Evolutionary conservation across 257 asterid species (phyloP).

Genomic region (Nicotiana paniculata): DNA sequence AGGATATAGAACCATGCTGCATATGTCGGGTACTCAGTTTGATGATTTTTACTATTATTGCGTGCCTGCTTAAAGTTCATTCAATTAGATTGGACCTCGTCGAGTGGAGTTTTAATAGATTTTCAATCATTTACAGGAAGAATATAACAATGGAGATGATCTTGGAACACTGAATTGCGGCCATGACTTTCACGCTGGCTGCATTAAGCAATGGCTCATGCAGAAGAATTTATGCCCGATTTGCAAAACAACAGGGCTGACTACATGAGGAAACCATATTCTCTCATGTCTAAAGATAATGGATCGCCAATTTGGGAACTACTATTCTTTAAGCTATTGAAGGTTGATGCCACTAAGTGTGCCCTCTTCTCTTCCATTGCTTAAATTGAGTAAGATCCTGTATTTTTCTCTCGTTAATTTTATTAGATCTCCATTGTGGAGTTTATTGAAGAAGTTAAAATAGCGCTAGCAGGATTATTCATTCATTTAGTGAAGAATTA

Average conservation of each 20-base stretch:
- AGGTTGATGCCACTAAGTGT: neutral
- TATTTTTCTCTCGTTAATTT: neutral
- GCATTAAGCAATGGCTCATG: constrained; percentile 43
- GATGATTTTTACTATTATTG: neutral
- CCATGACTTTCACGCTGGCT: constrained; percentile 33
- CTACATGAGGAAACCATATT: constrained; percentile 17
- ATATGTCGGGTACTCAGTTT: constrained; percentile 31
- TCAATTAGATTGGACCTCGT: neutral
- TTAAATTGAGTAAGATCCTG: neutral
- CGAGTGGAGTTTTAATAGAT: neutral
- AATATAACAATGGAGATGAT: constrained; percentile 25
- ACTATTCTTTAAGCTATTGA: neutral
- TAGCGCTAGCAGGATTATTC: neutral
- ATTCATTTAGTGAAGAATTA: neutral
- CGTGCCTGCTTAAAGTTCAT: neutral
- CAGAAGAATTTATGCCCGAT: constrained; percentile 45
- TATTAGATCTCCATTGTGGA: neutral
- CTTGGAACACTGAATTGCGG: constrained; percentile 40
- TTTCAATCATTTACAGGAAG: constrained; percentile 28
- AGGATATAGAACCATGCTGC: constrained; percentile 38
- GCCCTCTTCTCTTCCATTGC: neutral
- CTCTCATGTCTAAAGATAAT: neutral
- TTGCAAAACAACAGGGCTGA: constrained; percentile 34
- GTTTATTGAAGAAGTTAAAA: neutral
- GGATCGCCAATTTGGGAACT: neutral